These are phyloP conservation scores for Apiospora koreana DNA, from an alignment of 2,329 filamentous ascomycete genomes.

Conservation along the genomic window DNA sequence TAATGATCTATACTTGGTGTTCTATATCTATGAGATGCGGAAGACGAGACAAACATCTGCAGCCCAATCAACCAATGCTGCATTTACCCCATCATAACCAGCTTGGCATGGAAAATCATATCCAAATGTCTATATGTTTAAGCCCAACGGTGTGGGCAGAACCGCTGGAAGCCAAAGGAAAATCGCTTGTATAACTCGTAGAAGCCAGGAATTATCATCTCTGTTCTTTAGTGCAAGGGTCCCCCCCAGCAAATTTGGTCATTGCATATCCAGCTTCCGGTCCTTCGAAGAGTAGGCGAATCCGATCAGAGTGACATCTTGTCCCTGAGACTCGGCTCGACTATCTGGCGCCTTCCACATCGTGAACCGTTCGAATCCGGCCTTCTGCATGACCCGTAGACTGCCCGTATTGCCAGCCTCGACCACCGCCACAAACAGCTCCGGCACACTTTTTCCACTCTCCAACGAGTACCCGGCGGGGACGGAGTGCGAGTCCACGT, in stretches of 20 bases:
- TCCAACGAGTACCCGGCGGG: constrained; percentile 15
- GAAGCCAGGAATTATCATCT: neutral
- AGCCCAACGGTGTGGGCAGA: neutral
- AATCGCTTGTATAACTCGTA: neutral
- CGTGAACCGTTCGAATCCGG: constrained; percentile 52
- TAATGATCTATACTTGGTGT: neutral
- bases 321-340: constrained; percentile 16
- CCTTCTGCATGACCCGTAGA: constrained; percentile 56
- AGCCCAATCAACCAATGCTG: neutral
- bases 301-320: neutral
- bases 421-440: constrained; percentile 49
- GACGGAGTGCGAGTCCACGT: constrained; percentile 42
- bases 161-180: neutral
- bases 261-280: neutral
- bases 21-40: neutral
- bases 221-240: neutral
- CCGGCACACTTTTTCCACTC: constrained; percentile 33
- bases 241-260: neutral
- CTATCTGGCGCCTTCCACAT: constrained; percentile 36
- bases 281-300: neutral
- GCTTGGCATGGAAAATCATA: neutral
- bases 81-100: neutral
- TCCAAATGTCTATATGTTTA: neutral
- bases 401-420: constrained; percentile 53
- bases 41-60: neutral